Percentiles rank a stretch among this genome's conserved stretches.
Evolutionary conservation across 2,329 filamentous ascomycete species (phyloP).

Genomic region (Ustulina deusta): DNA sequence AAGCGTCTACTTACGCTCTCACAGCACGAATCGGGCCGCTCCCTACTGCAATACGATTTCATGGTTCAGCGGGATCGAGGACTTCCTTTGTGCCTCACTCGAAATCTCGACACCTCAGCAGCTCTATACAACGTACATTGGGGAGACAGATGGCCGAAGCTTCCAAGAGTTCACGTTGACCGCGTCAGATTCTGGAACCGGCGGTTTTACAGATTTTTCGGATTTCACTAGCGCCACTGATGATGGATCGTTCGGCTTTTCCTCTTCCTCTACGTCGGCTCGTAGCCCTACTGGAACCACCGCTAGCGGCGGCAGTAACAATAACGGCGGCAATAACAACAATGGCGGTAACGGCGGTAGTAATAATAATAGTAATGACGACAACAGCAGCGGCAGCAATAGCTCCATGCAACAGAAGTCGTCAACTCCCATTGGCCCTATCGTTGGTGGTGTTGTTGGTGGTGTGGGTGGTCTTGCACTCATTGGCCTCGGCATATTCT

Average conservation of each 20-base stretch:
- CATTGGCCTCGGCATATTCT: constrained; percentile 56
- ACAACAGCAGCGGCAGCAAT: constrained; percentile 11
- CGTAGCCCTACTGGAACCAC: constrained; percentile 7
- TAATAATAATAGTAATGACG: background rate
- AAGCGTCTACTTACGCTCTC: constrained; percentile 37
- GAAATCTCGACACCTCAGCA: constrained; percentile 52
- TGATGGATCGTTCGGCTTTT: constrained; percentile 11
- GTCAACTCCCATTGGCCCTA: constrained; percentile 55
- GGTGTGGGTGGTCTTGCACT: constrained; percentile 58
- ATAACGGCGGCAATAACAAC: background rate
- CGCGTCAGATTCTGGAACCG: constrained; percentile 9
- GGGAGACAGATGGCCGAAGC: constrained; percentile 51
- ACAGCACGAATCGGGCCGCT: constrained; percentile 52
- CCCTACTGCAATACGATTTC: constrained; percentile 61
- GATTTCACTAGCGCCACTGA: constrained; percentile 7
- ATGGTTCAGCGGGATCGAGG: constrained; percentile 56
- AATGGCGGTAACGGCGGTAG: background rate
- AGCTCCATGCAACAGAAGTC: constrained; percentile 27
- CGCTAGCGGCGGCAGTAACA: constrained; percentile 7
- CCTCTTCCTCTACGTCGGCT: constrained; percentile 21
- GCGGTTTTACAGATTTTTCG: background rate
- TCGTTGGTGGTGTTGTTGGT: constrained; percentile 62
- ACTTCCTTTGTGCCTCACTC: constrained; percentile 59
- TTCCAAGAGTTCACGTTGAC: constrained; percentile 47
- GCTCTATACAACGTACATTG: constrained; percentile 57